These are phyloP conservation scores for Lodderomyces metapsilosis DNA, from an alignment of 1,139 yeast species.

Conservation along the genomic window DNA sequence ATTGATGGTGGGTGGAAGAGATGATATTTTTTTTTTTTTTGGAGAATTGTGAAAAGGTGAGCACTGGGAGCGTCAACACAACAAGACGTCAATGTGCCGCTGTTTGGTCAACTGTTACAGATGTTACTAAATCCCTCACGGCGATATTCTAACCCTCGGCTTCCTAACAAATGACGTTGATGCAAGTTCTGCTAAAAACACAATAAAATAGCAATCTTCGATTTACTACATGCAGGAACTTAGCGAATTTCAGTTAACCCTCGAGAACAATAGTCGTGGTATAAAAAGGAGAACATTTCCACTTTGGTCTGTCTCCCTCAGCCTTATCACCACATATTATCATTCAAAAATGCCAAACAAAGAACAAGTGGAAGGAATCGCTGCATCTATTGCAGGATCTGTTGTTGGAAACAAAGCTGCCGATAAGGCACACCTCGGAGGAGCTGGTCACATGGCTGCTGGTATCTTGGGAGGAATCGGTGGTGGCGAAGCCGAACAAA, in stretches of 20 bases:
- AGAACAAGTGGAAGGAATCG: conserved; percentile 23
- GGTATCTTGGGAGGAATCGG: conserved; percentile 35
- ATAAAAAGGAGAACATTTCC: neutral
- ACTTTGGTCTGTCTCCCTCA: neutral
- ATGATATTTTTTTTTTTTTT: neutral
- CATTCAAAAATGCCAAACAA: conserved; percentile 12
- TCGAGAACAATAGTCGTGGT: neutral
- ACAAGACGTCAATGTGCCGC: no score
- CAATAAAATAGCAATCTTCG: conserved; percentile 1
- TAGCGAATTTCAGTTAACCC: neutral
- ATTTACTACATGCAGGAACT: neutral
- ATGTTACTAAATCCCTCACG: no score
- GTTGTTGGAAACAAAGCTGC: conserved; percentile 36
- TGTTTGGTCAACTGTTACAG: conserved; percentile 1
- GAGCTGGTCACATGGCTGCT: conserved; percentile 34
- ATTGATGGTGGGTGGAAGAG: neutral
- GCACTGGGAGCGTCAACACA: no score
- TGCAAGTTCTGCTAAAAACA: neutral
- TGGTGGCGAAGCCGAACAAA: conserved; percentile 31
- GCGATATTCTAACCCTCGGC: no score
- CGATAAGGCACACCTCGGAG: conserved; percentile 32
- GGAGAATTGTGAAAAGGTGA: neutral
- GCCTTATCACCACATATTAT: no score
- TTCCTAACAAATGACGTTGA: neutral
- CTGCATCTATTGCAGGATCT: conserved; percentile 32